Conservation (phyloP, 495 filamentous ascomycete species). For the Bacidia gigantensis region DNA sequence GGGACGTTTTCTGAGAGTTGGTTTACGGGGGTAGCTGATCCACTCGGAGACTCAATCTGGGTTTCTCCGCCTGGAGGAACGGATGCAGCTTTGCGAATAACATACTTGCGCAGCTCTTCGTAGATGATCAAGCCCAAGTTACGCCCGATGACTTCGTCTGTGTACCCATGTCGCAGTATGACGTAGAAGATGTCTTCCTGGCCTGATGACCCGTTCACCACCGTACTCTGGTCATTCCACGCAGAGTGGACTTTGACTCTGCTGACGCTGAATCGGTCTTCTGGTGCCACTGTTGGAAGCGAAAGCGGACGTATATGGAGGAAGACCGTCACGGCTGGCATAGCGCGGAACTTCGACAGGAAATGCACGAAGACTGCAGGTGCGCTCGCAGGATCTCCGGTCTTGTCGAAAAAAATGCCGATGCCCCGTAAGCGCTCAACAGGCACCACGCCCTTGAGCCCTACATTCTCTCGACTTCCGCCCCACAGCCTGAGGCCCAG, state of each 20-base stretch:
- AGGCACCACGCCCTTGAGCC: too few species aligned
- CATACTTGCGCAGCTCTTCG: slow-evolving; percentile 41
- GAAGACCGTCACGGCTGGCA: slow-evolving; percentile 45
- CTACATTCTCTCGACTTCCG: too few species aligned
- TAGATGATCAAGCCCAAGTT: slow-evolving; percentile 46
- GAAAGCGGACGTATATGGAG: slow-evolving; percentile 49
- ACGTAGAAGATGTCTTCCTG: too few species aligned
- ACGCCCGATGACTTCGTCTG: slow-evolving; percentile 47
- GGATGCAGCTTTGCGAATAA: slow-evolving; percentile 21
- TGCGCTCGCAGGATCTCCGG: slow-evolving; percentile 32
- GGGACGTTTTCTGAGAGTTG: too few species aligned
- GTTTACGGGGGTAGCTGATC: background rate
- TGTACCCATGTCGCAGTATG: slow-evolving; percentile 56
- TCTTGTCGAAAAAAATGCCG: slow-evolving; percentile 55
- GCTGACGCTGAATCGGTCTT: slow-evolving; percentile 35
- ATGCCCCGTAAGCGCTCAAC: slow-evolving; percentile 37
- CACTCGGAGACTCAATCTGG: background rate
- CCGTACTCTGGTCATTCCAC: slow-evolving; percentile 15
- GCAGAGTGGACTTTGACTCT: slow-evolving; percentile 15
- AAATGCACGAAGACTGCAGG: slow-evolving; percentile 53
- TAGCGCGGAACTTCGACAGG: slow-evolving; percentile 44
- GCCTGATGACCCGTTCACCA: too few species aligned
- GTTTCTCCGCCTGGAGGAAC: background rate
- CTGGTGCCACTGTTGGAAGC: slow-evolving; percentile 24
- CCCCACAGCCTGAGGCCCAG: slow-evolving; percentile 31